These are phyloP conservation scores for Sporisorium sorghi DNA, from an alignment of 1,284 basidiomycete species.

Conservation along the genomic window DNA sequence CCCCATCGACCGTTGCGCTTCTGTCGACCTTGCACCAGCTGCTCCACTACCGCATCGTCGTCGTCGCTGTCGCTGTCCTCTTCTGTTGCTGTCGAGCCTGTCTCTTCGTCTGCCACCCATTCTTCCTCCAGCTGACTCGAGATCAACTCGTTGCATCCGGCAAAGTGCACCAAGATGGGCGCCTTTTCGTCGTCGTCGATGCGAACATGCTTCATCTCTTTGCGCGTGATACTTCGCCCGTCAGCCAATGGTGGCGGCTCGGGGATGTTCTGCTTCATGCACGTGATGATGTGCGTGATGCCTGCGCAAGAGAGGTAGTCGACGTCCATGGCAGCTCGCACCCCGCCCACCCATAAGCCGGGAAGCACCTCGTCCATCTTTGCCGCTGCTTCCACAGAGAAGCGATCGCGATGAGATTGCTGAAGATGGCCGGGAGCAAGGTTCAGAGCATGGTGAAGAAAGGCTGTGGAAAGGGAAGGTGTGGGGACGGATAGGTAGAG, in stretches of 20 bases:
- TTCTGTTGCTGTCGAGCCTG: neutral
- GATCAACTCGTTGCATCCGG: conserved; percentile 64
- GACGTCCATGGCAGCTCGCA: conserved; percentile 55
- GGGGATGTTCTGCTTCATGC: conserved; percentile 58
- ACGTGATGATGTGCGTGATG: conserved; percentile 59
- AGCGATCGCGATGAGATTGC: neutral
- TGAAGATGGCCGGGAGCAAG: neutral
- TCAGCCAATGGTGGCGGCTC: conserved; percentile 41
- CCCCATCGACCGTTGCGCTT: conserved; percentile 44
- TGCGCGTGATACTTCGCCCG: conserved; percentile 45
- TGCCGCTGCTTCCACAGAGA: neutral
- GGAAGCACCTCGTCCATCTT: conserved; percentile 65
- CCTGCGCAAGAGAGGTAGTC: conserved; percentile 57
- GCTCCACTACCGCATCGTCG: conserved; percentile 19
- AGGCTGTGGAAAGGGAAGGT: no score
- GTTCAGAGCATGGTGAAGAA: neutral
- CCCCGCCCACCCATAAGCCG: conserved; percentile 61
- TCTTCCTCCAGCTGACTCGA: conserved; percentile 51
- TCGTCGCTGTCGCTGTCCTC: no score
- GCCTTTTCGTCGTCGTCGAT: conserved; percentile 69
- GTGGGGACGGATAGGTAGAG: neutral
- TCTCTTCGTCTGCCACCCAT: conserved; percentile 40
- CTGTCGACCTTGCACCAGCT: conserved; percentile 42
- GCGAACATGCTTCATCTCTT: conserved; percentile 63
- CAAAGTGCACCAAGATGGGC: conserved; percentile 69